Base-by-base conservation (phyloP, 2,329 filamentous ascomycete genomes). In the Xylaria arbuscula region DNA sequence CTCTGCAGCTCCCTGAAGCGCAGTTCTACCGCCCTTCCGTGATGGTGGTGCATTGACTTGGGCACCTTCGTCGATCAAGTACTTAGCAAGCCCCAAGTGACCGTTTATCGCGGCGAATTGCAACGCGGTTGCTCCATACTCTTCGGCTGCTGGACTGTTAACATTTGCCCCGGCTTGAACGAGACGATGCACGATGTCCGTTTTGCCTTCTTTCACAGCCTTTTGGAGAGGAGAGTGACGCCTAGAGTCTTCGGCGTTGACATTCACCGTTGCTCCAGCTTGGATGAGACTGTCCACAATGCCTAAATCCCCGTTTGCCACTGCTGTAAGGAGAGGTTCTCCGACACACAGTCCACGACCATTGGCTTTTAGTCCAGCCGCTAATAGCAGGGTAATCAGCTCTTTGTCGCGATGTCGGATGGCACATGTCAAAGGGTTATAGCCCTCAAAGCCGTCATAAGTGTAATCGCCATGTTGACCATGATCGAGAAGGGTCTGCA, bases 401-500 rank as follows among this genome's bases (percentile, higher is more conserved):
- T 47, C n/a, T 55, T 55, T 48, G 38, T 48, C 47, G 28, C 38
- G 17, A 62, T 62, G 15, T 22, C 17, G 3, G 24, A 55, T 55
- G 24, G 60, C 60, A 47, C 1, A 55, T 38, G 1, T 17, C 50
- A 62, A 62, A 62, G 60, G 60, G 17, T 7, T 17, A 1, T 3
- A 24, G 50, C 3, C 28, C 7, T 32, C 0, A 45, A 54, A 55
- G 22, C 15, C 24, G 22, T n/a, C 0, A 24, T 55, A 55, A 24
- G 2, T 36, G 38, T 55, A 62, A 55, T 48, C 60, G 40, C 17
- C 13, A 55, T 13, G 60, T 62, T 62, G 50, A 17, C 10, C 19
- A 62, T 62, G 60, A 36, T 48, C 19, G 60, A 62, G 50, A 62
- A 62, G 60, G 60, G n/a, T 38, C 28, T 55, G 60, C 22, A 55